Percentiles rank a stretch among this genome's conserved stretches.
Evolutionary conservation across 768 basidiomycete genomes (phyloP).

Genomic region (Chlorophyllum brunneum): DNA sequence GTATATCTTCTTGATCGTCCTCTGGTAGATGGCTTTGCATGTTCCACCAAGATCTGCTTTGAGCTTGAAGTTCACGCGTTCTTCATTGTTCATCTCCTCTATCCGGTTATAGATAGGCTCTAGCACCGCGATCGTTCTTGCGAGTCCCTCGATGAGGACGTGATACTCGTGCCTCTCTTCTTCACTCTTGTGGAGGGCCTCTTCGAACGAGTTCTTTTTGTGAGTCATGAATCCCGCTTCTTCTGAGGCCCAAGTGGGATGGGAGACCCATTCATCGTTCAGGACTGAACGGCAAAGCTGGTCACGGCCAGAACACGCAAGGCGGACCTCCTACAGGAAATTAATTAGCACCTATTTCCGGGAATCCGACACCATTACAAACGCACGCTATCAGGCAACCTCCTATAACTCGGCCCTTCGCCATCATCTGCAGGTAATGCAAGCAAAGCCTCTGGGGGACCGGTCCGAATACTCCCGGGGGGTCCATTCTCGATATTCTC

Average conservation of each 20-base stretch:
- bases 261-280: slow-evolving; percentile 98
- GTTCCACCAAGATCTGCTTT: slow-evolving; percentile 87
- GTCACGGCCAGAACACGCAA: slow-evolving; percentile 94
- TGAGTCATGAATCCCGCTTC: slow-evolving; percentile 92
- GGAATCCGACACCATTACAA: neutral
- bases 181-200: slow-evolving; percentile 93
- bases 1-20: slow-evolving; percentile 92
- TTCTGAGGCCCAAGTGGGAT: slow-evolving; percentile 97
- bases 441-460: slow-evolving; percentile 71
- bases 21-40: slow-evolving; percentile 84
- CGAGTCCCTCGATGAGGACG: slow-evolving; percentile 87
- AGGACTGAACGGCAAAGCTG: slow-evolving; percentile 93
- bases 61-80: slow-evolving; percentile 75
- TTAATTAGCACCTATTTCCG: slow-evolving; percentile 1
- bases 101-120: slow-evolving; percentile 85
- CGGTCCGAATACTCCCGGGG: slow-evolving; percentile 73
- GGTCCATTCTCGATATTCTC: slow-evolving; percentile 65
- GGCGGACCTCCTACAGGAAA: slow-evolving; percentile 66
- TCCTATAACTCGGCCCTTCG: slow-evolving; percentile 92
- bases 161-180: slow-evolving; percentile 99
- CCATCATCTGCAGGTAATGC: slow-evolving; percentile 79
- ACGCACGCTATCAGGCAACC: slow-evolving; percentile 83
- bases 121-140: slow-evolving; percentile 85
- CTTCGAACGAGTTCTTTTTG: slow-evolving; percentile 96
- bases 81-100: slow-evolving; percentile 85